A percentile compares a stretch with the other conserved stretches of the same genome.
Conservation (phyloP, 208 protist genomes). For the Trypanosomatidae sp. region DNA sequence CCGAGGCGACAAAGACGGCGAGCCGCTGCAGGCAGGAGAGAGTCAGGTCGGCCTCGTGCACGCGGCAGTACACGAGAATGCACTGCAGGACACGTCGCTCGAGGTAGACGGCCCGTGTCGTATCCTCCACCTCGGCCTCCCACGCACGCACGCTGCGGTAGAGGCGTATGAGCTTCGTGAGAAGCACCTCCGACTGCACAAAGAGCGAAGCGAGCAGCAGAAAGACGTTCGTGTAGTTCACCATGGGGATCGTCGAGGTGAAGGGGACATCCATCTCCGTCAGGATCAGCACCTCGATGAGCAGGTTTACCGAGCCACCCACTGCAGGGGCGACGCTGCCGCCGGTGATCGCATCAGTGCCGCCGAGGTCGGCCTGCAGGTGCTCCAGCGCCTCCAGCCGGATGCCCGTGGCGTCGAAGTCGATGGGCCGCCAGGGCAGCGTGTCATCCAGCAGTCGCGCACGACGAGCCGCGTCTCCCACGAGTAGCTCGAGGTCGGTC, state of each 20-base stretch:
- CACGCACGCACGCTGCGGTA: constrained; percentile 45
- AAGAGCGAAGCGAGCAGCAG: constrained; percentile 61
- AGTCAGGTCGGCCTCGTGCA: constrained; percentile 19
- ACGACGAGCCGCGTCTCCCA: too few relatives aligned
- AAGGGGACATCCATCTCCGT: constrained; percentile 28
- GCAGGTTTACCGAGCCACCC: too few relatives aligned
- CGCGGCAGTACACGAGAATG: constrained; percentile 59
- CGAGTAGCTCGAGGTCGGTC: too few relatives aligned
- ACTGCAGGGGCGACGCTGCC: too few relatives aligned
- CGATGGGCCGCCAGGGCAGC: too few relatives aligned
- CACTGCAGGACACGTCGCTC: constrained; percentile 55
- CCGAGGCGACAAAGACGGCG: constrained; percentile 37
- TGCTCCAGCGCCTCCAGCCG: too few relatives aligned
- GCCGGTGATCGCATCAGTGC: too few relatives aligned
- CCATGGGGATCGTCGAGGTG: constrained; percentile 40
- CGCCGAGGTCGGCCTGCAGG: too few relatives aligned
- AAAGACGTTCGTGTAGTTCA: constrained; percentile 71
- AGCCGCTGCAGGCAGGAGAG: constrained; percentile 41
- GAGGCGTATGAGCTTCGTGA: constrained; percentile 60
- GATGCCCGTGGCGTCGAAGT: too few relatives aligned
- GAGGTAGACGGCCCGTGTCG: constrained; percentile 41
- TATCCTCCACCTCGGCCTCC: constrained; percentile 15
- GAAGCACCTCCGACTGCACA: constrained; percentile 52
- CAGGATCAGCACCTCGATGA: constrained; percentile 36
- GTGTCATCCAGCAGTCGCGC: too few relatives aligned